These are phyloP conservation scores for Penicillium digitatum DNA, from an alignment of 2,329 filamentous ascomycete species.

Conservation along the genomic window DNA sequence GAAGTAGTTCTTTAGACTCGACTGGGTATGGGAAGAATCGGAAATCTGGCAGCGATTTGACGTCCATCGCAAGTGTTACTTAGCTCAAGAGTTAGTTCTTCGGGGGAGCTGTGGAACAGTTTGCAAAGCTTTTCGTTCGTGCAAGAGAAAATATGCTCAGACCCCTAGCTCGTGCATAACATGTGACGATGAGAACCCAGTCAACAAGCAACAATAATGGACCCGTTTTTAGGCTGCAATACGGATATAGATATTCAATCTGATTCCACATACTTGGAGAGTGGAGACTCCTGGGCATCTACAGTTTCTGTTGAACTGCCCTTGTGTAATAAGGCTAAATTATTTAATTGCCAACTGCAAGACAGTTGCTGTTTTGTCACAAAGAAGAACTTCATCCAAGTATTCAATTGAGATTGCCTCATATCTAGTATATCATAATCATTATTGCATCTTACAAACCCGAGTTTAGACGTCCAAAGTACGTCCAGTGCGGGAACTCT, in stretches of 20 bases:
- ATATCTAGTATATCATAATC: conserved; percentile 16
- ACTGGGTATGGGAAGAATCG: conserved; percentile 16
- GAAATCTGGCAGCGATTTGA: conserved; percentile 17
- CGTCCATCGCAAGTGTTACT: conserved; percentile 13
- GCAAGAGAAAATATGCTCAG: neutral
- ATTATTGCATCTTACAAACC: conserved; percentile 11
- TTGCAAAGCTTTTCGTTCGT: neutral
- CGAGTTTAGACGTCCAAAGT: conserved; percentile 40
- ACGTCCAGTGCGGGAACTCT: conserved; percentile 52
- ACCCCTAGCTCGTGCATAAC: neutral
- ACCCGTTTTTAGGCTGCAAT: neutral
- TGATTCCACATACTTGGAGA: neutral
- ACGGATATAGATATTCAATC: neutral
- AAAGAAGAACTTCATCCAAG: neutral
- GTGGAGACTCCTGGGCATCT: neutral
- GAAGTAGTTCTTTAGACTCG: neutral
- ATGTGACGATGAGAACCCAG: neutral
- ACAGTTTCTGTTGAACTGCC: neutral
- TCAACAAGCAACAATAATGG: neutral
- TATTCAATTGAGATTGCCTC: conserved; percentile 1
- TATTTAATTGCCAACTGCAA: neutral
- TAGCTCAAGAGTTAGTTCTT: neutral
- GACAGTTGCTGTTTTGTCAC: neutral
- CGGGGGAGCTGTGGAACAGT: neutral
- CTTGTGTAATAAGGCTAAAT: neutral